These are phyloP conservation scores for Ganoderma meredithae DNA, from an alignment of 1,284 basidiomycete species.

Conservation along the genomic window DNA sequence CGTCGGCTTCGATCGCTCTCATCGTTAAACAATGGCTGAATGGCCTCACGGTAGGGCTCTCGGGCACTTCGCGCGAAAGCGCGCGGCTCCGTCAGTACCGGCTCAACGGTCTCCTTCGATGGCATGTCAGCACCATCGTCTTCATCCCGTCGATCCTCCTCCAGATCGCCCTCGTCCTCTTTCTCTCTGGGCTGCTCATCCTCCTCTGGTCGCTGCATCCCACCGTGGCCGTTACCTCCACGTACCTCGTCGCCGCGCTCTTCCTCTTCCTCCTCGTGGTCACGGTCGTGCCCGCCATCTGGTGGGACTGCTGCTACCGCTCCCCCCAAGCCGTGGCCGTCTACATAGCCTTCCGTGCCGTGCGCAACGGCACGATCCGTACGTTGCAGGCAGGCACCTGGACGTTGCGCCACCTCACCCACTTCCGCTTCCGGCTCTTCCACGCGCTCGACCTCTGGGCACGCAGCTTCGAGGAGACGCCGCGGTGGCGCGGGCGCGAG, in stretches of 20 bases:
- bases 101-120: conserved; percentile 13
- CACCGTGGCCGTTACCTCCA: conserved; percentile 17
- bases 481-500: conserved; percentile 26
- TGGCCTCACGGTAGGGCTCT: conserved; percentile 10
- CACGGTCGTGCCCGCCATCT: conserved; percentile 28
- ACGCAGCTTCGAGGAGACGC: conserved; percentile 12
- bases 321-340: conserved; percentile 30
- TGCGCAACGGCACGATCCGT: background rate
- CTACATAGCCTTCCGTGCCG: conserved; percentile 18
- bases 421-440: conserved; percentile 11
- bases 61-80: conserved; percentile 11
- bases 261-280: conserved; percentile 18
- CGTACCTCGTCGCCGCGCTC: conserved; percentile 20
- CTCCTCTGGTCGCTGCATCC: conserved; percentile 22
- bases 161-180: conserved; percentile 23
- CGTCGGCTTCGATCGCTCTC: conserved; percentile 21
- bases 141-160: conserved; percentile 29
- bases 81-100: conserved; percentile 26
- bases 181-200: conserved; percentile 26
- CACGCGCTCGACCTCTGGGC: conserved; percentile 16
- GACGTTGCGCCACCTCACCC: conserved; percentile 18
- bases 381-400: conserved; percentile 9
- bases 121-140: conserved; percentile 24
- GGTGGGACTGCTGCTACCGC: conserved; percentile 29
- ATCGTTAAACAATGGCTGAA: conserved; percentile 32